A percentile compares a stretch with the other conserved stretches of the same genome.
Evolutionary conservation across 2,329 filamentous ascomycete species (phyloP).

Genomic region (Onygenales sp.): DNA sequence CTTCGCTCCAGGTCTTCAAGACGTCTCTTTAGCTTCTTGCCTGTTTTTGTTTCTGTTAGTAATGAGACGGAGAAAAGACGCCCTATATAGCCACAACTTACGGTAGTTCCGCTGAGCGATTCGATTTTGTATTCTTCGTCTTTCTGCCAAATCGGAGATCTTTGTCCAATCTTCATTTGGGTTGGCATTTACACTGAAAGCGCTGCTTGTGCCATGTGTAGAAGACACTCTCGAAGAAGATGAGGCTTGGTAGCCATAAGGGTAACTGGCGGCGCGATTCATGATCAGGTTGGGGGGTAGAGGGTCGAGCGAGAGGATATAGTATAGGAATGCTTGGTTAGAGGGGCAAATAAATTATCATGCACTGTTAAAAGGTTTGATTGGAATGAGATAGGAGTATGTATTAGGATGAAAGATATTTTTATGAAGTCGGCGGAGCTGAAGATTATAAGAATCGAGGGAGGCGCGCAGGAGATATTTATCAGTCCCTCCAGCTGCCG

Average conservation of each 20-base stretch:
- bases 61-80: no score
- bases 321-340: not conserved
- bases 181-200: constrained; percentile 88
- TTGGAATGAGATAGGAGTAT: not conserved
- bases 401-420: not conserved
- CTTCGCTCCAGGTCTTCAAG: constrained; percentile 55
- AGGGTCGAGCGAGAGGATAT: constrained; percentile 4
- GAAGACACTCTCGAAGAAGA: constrained; percentile 54
- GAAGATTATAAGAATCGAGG: not conserved
- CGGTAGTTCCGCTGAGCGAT: constrained; percentile 97
- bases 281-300: constrained; percentile 10
- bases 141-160: constrained; percentile 92
- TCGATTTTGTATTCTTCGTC: constrained; percentile 88
- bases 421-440: not conserved
- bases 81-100: constrained; percentile 36
- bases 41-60: constrained; percentile 23
- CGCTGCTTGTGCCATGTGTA: constrained; percentile 75
- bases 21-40: constrained; percentile 60
- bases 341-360: not conserved
- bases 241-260: constrained; percentile 15
- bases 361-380: not conserved
- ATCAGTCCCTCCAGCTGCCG: not conserved
- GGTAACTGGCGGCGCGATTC: constrained; percentile 19
- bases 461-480: not conserved
- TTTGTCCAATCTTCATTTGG: constrained; percentile 99